Percentiles rank a stretch among this genome's conserved stretches.
These are phyloP conservation scores for Fusarium marasasianum DNA, from an alignment of 2,329 filamentous ascomycete genomes.

Conservation along the genomic window DNA sequence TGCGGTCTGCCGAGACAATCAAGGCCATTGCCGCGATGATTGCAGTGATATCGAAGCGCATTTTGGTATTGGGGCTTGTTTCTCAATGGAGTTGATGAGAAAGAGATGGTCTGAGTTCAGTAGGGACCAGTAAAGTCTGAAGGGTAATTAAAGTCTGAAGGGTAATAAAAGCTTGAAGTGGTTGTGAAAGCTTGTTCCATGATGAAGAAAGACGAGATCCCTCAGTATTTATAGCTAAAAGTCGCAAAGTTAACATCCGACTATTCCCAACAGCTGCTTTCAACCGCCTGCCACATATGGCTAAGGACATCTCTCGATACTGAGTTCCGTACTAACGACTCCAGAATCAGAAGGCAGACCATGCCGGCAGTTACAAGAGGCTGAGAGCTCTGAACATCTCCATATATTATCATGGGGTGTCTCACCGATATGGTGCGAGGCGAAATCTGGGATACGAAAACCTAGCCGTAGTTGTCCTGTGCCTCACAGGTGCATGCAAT, in stretches of 20 bases:
- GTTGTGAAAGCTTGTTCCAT: background rate
- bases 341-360: background rate
- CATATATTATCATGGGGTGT: background rate
- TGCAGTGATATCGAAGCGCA: background rate
- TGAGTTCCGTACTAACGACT: background rate
- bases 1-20: background rate
- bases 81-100: background rate
- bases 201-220: background rate
- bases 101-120: background rate
- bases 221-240: background rate
- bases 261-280: accelerated
- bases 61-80: background rate
- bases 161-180: too few relatives aligned
- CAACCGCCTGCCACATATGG: background rate
- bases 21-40: background rate
- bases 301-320: background rate
- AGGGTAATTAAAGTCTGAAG: too few relatives aligned
- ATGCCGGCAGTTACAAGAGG: background rate
- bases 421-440: background rate
- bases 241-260: background rate
- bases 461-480: too few relatives aligned
- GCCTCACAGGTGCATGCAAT: background rate
- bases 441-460: background rate
- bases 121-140: background rate
- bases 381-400: background rate